phyloP scores from a whole-genome alignment of 306 rosid genomes.

The Quercus robur region DNA sequence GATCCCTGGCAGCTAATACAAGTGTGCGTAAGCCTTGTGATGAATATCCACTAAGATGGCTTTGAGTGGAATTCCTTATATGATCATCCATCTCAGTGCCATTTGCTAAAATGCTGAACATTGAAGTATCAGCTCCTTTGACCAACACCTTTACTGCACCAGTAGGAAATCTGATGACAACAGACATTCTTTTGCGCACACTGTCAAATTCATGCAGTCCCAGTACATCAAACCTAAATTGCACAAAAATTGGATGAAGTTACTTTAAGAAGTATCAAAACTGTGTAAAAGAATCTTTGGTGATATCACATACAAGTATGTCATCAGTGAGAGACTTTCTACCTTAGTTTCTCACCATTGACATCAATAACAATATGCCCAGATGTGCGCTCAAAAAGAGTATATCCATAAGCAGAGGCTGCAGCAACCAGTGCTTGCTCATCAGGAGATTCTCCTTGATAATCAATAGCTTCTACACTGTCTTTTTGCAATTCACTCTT shows the following conservation, averaged over 20 bases:
- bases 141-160: conserved; percentile 83
- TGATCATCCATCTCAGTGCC: conserved; percentile 33
- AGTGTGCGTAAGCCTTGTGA: conserved; percentile 87
- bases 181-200: conserved; percentile 95
- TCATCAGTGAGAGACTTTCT: conserved; percentile 38
- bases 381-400: conserved; percentile 94
- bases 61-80: conserved; percentile 46
- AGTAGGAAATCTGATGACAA: conserved; percentile 82
- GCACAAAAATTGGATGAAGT: conserved; percentile 22
- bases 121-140: conserved; percentile 93
- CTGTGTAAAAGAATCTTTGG: neutral
- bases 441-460: conserved; percentile 99
- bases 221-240: conserved; percentile 86
- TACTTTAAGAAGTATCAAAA: neutral
- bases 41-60: conserved; percentile 80
- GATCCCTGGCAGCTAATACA: conserved; percentile 79
- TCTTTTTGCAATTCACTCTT: conserved; percentile 45
- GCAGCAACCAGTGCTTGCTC: conserved; percentile 98
- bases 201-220: conserved; percentile 98
- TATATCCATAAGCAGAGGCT: conserved; percentile 90
- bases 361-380: conserved; percentile 91
- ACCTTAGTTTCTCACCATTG: conserved; percentile 96
- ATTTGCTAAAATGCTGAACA: conserved; percentile 62
- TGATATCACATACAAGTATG: neutral
- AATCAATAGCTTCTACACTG: conserved; percentile 34